phyloP scores from a whole-genome alignment of 2,329 filamentous ascomycete genomes.

The Colletotrichum theobromicola region DNA sequence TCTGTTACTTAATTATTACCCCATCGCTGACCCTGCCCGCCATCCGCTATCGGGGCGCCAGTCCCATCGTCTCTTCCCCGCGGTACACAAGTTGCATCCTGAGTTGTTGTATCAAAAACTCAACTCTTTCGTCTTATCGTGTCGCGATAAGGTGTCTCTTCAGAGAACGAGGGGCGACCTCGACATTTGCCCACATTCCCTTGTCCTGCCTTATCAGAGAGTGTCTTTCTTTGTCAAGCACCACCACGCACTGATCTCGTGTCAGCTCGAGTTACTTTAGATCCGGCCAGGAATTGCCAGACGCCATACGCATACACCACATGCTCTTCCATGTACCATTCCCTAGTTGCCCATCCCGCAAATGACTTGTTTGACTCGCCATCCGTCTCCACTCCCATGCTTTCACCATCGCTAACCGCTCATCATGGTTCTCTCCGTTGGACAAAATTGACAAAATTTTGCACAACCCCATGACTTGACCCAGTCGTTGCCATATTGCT shows the following conservation, averaged over 20 bases:
- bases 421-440: constrained; percentile 11
- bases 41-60: constrained; percentile 18
- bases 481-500: constrained; percentile 7
- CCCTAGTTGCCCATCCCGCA: background rate
- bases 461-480: constrained; percentile 13
- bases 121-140: background rate
- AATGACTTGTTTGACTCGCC: constrained; percentile 19
- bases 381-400: constrained; percentile 19
- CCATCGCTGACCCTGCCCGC: constrained; percentile 17
- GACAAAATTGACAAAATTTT: constrained; percentile 21
- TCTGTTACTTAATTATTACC: constrained; percentile 26
- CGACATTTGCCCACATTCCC: constrained; percentile 7
- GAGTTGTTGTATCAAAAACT: background rate
- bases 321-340: background rate
- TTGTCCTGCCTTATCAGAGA: constrained; percentile 10
- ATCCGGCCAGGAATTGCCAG: background rate
- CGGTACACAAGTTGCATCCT: background rate
- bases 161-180: background rate
- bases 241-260: constrained; percentile 3
- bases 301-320: background rate
- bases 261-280: background rate
- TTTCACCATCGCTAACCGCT: constrained; percentile 19
- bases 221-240: background rate
- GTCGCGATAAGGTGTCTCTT: background rate
- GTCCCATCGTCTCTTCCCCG: constrained; percentile 28